These are phyloP conservation scores for Fusarium subtropicale DNA, from an alignment of 2,329 filamentous ascomycete species.

Conservation along the genomic window DNA sequence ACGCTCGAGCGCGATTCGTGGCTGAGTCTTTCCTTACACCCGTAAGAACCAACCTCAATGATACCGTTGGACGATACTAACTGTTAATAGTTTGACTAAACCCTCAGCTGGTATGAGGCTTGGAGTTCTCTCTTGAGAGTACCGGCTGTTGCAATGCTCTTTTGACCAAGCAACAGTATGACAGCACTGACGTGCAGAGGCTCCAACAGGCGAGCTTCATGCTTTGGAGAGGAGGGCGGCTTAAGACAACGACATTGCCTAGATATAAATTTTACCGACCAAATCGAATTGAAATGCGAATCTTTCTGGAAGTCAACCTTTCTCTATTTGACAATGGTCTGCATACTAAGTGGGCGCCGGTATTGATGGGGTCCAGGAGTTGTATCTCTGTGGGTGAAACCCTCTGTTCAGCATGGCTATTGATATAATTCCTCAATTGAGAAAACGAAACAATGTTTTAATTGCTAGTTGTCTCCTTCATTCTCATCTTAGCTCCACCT, in stretches of 20 bases:
- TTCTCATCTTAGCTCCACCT: background rate
- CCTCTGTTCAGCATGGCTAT: background rate
- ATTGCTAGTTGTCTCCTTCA: background rate
- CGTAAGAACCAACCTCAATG: conserved; percentile 60
- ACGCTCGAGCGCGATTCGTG: conserved; percentile 95
- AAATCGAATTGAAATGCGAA: conserved; percentile 38
- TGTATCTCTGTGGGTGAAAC: background rate
- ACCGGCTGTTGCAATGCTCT: conserved; percentile 26
- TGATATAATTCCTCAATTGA: background rate
- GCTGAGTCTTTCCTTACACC: conserved; percentile 98
- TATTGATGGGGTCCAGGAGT: background rate
- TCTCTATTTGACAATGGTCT: background rate
- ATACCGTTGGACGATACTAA: conserved; percentile 14
- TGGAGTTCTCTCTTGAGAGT: conserved; percentile 33
- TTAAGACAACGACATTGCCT: conserved; percentile 37
- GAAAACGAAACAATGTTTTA: background rate
- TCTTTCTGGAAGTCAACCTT: conserved; percentile 27
- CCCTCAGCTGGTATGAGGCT: conserved; percentile 40
- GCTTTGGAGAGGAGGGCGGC: conserved; percentile 21
- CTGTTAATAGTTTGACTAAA: conserved; percentile 52
- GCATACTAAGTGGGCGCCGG: background rate
- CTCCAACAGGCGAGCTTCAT: conserved; percentile 19
- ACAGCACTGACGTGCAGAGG: conserved; percentile 26
- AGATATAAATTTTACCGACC: conserved; percentile 40
- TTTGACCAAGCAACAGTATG: conserved; percentile 25